Evolutionary conservation across 1,284 basidiomycete genomes (phyloP).

Genomic region (Rhodofomes roseus): DNA sequence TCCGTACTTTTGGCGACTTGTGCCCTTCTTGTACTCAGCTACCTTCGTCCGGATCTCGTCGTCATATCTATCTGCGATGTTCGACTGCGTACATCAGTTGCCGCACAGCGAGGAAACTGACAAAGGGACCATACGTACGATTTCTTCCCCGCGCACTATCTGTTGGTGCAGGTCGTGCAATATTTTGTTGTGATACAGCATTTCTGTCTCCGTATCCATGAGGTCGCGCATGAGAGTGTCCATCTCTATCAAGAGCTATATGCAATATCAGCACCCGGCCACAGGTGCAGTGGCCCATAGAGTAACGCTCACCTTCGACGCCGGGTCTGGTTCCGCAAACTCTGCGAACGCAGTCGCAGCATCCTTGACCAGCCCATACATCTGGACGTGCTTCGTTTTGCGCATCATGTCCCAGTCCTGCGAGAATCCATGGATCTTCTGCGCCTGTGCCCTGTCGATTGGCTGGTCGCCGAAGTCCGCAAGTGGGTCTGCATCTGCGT

Average conservation of each 20-base stretch:
- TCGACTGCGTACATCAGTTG: slow-evolving; percentile 33
- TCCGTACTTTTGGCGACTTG: slow-evolving; percentile 71
- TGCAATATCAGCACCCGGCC: slow-evolving; percentile 2
- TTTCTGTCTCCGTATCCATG: slow-evolving; percentile 60
- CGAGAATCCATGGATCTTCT: slow-evolving; percentile 50
- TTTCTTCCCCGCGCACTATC: slow-evolving; percentile 46
- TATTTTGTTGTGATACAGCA: slow-evolving; percentile 49
- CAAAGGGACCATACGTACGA: slow-evolving; percentile 43
- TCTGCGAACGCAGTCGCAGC: slow-evolving; percentile 63
- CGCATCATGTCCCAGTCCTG: slow-evolving; percentile 57
- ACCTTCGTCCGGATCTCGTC: slow-evolving; percentile 37
- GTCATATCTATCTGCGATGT: slow-evolving; percentile 45
- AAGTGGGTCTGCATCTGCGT: slow-evolving; percentile 23
- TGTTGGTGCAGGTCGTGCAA: slow-evolving; percentile 55
- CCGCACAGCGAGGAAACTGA: slow-evolving; percentile 1
- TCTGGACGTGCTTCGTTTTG: slow-evolving; percentile 39
- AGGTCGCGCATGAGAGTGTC: slow-evolving; percentile 64
- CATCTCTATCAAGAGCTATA: slow-evolving; percentile 52
- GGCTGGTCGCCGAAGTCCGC: slow-evolving; percentile 60
- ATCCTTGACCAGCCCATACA: slow-evolving; percentile 46
- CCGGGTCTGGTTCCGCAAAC: slow-evolving; percentile 49
- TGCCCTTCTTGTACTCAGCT: slow-evolving; percentile 52
- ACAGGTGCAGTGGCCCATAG: background rate
- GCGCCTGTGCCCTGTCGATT: slow-evolving; percentile 44
- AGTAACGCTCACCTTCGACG: slow-evolving; percentile 40